Base-by-base conservation (phyloP, 1,284 basidiomycete species). In the Paramarasmius palmivorus region DNA sequence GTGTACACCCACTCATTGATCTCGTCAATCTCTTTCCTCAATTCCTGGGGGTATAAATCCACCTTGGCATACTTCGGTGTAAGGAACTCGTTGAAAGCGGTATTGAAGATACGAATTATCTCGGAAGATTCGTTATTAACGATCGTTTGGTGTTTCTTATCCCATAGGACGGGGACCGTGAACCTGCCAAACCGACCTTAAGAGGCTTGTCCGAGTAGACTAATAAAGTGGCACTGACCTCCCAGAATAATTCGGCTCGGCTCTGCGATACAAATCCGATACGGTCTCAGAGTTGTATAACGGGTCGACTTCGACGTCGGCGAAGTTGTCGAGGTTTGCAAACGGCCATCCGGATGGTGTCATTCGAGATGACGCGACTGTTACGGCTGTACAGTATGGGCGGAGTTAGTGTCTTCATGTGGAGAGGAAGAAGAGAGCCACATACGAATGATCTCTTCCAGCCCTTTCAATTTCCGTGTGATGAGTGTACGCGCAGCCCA, bases 101-200 rank as follows among this genome's bases (percentile, higher is more conserved):
- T 77, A 68, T 50, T 97, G 71, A 98, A 82, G 42, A 95, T 90
- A 51, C 95, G 87, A 63, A 98, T 93, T 64, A 98, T 94, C 72
- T 96, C 94, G 1, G 89, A 86, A 59, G 87, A 91, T 68, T 97
- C 94, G 69, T 96, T 98, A 76, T 92, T 97, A 53, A 99, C 96
- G 61, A 98, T 91, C 37, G 90, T 93, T 54, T 88, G 73, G 32
- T 70, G 75, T 72, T 97, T 91, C 76, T 88, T 95, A 76, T 98
- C 96, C 92, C 94, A 98, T 1, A 98, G 75, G 42, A 95, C 74
- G 15, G 95, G 95, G 2, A 95, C 92, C 4, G 93, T 92, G 75
- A 91, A 93, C 47, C 87, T 86, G 50, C 7, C 41, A 14, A 6
- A 19, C 35, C n/a, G n/a, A n/a, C n/a, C n/a, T n/a, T n/a, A n/a